These are phyloP conservation scores for Aspergillus heteromorphus DNA, from an alignment of 495 filamentous ascomycete genomes.

Conservation along the genomic window DNA sequence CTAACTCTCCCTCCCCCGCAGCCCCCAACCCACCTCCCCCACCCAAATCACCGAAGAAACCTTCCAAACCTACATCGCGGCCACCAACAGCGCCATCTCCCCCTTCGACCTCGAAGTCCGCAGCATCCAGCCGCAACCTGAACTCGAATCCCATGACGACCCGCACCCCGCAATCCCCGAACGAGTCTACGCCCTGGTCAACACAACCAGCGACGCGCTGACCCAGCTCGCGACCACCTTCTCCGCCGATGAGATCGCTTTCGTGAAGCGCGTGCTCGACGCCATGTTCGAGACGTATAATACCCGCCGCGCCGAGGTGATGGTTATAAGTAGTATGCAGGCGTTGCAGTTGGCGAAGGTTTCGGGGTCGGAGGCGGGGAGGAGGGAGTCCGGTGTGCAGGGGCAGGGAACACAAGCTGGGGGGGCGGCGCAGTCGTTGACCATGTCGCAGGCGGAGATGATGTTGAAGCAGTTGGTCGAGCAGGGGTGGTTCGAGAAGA, in stretches of 20 bases:
- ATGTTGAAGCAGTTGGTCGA: conserved; percentile 63
- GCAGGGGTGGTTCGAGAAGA: conserved; percentile 82
- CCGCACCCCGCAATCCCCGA: conserved; percentile 15
- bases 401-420: conserved; percentile 1
- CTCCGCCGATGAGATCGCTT: conserved; percentile 80
- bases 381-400: conserved; percentile 31
- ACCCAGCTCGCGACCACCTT: conserved; percentile 84
- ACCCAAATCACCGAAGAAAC: conserved; percentile 60
- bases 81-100: conserved; percentile 65
- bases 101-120: conserved; percentile 84
- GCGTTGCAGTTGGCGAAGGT: conserved; percentile 49
- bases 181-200: conserved; percentile 72
- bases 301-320: conserved; percentile 64
- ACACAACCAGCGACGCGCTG: conserved; percentile 74
- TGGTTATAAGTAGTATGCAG: conserved; percentile 72
- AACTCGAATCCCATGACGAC: conserved; percentile 11
- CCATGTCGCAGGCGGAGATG: conserved; percentile 68
- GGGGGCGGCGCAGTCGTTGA: conserved; percentile 53
- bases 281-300: conserved; percentile 89
- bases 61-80: conserved; percentile 61
- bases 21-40: conserved; percentile 38
- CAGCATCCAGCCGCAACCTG: conserved; percentile 58
- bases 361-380: conserved; percentile 23
- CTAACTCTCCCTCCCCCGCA: conserved; percentile 11
- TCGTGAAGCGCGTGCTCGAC: conserved; percentile 81